Evolutionary conservation across 768 basidiomycete species (phyloP).

Genomic region (Trametes cingulata): DNA sequence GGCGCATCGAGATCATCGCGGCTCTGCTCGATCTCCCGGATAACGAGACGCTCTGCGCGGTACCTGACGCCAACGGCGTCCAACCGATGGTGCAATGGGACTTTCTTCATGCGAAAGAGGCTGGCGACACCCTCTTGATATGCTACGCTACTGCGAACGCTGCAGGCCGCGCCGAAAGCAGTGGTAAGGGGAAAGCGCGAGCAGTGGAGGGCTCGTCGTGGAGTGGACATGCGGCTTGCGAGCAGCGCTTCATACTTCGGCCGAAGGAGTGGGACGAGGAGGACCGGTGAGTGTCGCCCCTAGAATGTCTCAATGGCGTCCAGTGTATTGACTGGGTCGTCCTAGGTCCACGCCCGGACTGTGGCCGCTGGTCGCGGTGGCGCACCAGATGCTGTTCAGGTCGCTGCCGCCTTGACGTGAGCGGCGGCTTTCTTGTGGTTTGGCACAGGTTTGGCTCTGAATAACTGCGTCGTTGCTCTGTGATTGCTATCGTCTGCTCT

Average conservation of each 20-base stretch:
- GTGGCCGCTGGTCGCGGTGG: constrained; percentile 26
- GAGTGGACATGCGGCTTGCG: constrained; percentile 5
- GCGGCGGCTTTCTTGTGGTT: too few relatives aligned
- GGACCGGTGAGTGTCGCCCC: constrained; percentile 17
- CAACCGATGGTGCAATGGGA: constrained; percentile 11
- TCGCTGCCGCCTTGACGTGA: too few relatives aligned
- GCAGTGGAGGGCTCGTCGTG: not conserved
- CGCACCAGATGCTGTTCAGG: constrained; percentile 25
- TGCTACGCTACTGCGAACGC: constrained; percentile 14
- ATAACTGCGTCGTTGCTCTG: too few relatives aligned
- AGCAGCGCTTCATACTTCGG: constrained; percentile 27
- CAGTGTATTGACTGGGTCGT: not conserved
- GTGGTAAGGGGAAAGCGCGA: constrained; percentile 3
- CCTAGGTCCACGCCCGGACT: constrained; percentile 20
- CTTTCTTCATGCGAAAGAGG: constrained; percentile 11
- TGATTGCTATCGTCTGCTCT: too few relatives aligned
- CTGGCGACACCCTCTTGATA: constrained; percentile 20
- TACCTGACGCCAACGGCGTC: not conserved
- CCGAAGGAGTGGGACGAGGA: constrained; percentile 23
- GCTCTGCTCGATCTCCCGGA: constrained; percentile 26
- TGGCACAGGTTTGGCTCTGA: too few relatives aligned
- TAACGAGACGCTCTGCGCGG: constrained; percentile 5
- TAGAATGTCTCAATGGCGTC: not conserved
- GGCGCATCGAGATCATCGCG: constrained; percentile 19
- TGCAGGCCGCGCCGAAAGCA: not conserved